A percentile compares a stretch with the other conserved stretches of the same genome.
Conservation (phyloP, 345 rosid species). For the Acer negundo region DNA sequence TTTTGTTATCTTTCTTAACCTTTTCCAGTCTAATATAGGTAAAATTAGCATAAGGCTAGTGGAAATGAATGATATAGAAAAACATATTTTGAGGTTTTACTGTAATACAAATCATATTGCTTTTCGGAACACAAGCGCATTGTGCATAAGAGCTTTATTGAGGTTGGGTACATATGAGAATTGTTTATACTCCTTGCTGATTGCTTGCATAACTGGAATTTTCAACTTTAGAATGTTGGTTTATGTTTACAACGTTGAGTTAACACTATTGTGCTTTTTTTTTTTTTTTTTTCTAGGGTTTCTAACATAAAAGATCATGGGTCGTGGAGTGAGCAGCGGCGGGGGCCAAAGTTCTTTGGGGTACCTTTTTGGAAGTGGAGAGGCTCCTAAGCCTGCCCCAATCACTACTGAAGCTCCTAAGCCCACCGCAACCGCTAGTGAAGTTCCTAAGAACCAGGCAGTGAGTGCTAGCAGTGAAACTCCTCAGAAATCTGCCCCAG, state of each 20-base stretch:
- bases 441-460: constrained; percentile 34
- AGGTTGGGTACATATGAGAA: neutral
- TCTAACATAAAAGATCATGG: constrained; percentile 42
- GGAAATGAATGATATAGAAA: too few species aligned
- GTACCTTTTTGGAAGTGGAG: constrained; percentile 75
- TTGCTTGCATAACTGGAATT: neutral
- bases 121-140: neutral
- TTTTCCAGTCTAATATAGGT: neutral
- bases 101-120: too few species aligned
- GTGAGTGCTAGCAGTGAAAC: constrained; percentile 31
- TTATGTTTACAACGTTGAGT: neutral
- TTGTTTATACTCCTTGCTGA: constrained; percentile 3
- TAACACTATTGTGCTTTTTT: neutral
- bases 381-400: constrained; percentile 48
- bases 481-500: constrained; percentile 31
- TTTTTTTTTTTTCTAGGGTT: neutral
- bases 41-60: too few species aligned
- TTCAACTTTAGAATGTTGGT: constrained; percentile 6
- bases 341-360: constrained; percentile 93
- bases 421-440: constrained; percentile 28
- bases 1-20: neutral
- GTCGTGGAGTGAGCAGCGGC: constrained; percentile 83
- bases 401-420: constrained; percentile 50
- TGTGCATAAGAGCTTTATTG: neutral
- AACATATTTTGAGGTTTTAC: too few species aligned